phyloP scores from a whole-genome alignment of 345 rosid genomes.

The Erucastrum elatum region DNA sequence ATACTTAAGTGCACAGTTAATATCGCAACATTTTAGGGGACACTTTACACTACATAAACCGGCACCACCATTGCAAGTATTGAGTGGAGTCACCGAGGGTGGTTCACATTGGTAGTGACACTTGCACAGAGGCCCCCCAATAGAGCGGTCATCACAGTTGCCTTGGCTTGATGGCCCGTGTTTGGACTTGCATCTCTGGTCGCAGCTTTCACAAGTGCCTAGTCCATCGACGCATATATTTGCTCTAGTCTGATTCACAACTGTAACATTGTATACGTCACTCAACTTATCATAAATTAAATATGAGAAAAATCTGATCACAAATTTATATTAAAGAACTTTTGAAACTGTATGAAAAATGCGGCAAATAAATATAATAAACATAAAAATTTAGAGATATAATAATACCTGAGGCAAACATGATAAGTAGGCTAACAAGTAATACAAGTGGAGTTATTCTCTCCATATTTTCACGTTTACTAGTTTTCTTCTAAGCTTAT shows the following conservation, averaged over 20 bases:
- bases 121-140: background rate
- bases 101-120: background rate
- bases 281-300: background rate
- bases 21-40: constrained; percentile 8
- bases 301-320: background rate
- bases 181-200: constrained; percentile 10
- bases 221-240: background rate
- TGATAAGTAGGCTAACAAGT: background rate
- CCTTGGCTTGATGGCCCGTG: constrained; percentile 27
- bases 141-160: background rate
- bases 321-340: background rate
- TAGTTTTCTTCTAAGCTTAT: background rate
- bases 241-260: constrained; percentile 4
- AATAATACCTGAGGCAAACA: constrained; percentile 18
- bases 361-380: background rate
- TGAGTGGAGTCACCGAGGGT: background rate
- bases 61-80: background rate
- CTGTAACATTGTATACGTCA: constrained; percentile 4
- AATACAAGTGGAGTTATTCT: background rate
- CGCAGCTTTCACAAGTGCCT: constrained; percentile 19
- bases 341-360: background rate
- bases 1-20: constrained; percentile 5
- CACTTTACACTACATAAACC: background rate
- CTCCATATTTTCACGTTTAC: constrained; percentile 6
- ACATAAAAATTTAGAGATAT: background rate